Base-by-base conservation (phyloP, 2,329 filamentous ascomycete species). In the Beauveria pseudobassiana region DNA sequence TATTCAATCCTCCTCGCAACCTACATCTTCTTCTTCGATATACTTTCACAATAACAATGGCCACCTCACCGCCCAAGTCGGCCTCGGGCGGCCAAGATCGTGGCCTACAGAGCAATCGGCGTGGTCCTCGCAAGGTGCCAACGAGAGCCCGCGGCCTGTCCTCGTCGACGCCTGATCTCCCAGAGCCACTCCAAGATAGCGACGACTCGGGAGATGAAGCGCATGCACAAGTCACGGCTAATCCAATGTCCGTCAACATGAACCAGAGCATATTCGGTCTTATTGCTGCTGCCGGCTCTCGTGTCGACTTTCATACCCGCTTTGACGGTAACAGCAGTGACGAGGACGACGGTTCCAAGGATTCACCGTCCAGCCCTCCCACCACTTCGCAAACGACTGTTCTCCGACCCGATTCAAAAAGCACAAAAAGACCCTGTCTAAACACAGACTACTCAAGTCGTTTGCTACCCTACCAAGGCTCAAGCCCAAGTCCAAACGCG, bases 261-360 rank as follows among this genome's bases (percentile, higher is more conserved):
- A 95, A 96, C 74, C 93, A 96, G 79, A 96, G 91, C 66, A 87
- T 98, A 61, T 96, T 97, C 73, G 92, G 91, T 59, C 85, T 98
- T 76, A 93, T 98, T 67, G 90, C 93, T 7, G 91, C 91, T 18
- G 91, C 91, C 43, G 91, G 92, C 7, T 93, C 91, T 34, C 86
- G 86, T 63, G 87, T 89, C 57, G 89, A 96, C 74, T 92, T 96
- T 70, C 87, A 90, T 73, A 83, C 89, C 63, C 85, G 89, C 43
- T 93, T 95, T 73, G 89, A 92, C 69, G 88, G 78, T 55, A 80
- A 89, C 66, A 92, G 89, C 46, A 95, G 90, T 67, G 91, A 93
- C 67, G 92, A 92, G 65, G 90, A 93, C 38, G 88, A 90, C 53
- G 70, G 63, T 57, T 79, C 77, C 53, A 65, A 65, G 59, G 71